Base-by-base conservation (phyloP, 2,329 filamentous ascomycete genomes). In the Microcyclosporella mali region DNA sequence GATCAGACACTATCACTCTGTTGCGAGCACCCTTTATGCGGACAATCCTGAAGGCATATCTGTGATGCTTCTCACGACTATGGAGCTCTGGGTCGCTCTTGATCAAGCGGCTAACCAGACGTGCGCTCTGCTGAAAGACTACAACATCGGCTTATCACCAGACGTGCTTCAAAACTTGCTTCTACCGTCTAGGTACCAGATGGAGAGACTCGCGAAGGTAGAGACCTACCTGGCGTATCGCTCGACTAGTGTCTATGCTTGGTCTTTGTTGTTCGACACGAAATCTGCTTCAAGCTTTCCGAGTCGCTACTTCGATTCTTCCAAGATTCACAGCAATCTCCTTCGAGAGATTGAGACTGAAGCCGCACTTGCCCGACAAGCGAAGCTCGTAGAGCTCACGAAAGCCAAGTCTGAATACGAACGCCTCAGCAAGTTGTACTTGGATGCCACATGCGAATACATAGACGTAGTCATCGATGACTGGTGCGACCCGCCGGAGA, bases 81-180 rank as follows among this genome's bases (percentile, higher is more conserved):
- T 84, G 55, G 72, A 78, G 37, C 50, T 81, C 0, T 85, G 80
- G 81, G 56, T 74, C 2, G 52, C 57, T 1, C 69, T 83, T 57
- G 82, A 85, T 47, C 52, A 63, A 9, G 59, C 56, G n/a, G 71
- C 73, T 0, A 59, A 67, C 0, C 9, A 33, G 0, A 46, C 49
- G 0, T 77, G 67, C 35, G 71, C 72, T 0, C 56, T 82, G 0
- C 59, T 85, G 0, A 21, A 37, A 0, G 61, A 75, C 0, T 81
- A 73, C 40, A 65, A 73, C 10, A 75, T 79, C 0, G 63, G 66
- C 0, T 74, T 85, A 35, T 49, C 59, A 0, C 60, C 72, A 0
- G 64, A 71, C 2, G 54, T 74, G 0, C 60, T 85, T 1, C 70
- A 84, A 52, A 64, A 71, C 2, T 63, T 85, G 0, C 74, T 79